Evolutionary conservation across 352 stramenopile genomes (phyloP).

Genomic region (Thraustotheca clavata): DNA sequence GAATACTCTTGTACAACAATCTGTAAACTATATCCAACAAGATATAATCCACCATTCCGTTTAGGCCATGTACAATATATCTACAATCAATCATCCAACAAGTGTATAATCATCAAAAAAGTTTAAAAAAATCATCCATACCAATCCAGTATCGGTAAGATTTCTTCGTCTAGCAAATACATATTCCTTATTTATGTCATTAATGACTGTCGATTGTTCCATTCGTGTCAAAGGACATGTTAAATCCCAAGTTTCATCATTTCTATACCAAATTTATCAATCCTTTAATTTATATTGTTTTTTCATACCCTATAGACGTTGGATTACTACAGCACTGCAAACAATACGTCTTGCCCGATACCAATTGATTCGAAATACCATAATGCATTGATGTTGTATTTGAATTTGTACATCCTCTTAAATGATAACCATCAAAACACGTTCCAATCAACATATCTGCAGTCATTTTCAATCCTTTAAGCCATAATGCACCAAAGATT

Average conservation of each 20-base stretch:
- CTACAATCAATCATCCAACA: too few relatives aligned
- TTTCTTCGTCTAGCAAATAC: conserved; percentile 52
- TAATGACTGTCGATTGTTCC: conserved; percentile 57
- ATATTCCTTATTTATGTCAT: conserved; percentile 37
- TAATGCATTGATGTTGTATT: conserved; percentile 9
- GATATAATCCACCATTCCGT: conserved; percentile 39
- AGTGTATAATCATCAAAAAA: too few relatives aligned
- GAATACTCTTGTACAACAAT: conserved; percentile 49
- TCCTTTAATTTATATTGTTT: conserved; percentile 6
- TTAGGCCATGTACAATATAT: conserved; percentile 38
- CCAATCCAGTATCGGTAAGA: conserved; percentile 36
- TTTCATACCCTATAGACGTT: conserved; percentile 27
- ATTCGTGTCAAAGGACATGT: conserved; percentile 56
- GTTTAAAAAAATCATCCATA: conserved; percentile 25
- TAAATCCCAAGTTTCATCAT: conserved; percentile 72
- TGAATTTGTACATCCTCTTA: background rate
- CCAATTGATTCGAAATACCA: conserved; percentile 18
- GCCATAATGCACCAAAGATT: conserved; percentile 18
- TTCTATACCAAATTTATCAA: conserved; percentile 16
- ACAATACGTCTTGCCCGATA: conserved; percentile 31
- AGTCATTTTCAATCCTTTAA: conserved; percentile 13
- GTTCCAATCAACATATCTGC: conserved; percentile 2
- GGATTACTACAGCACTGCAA: conserved; percentile 67
- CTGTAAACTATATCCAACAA: conserved; percentile 46
- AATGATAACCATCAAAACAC: conserved; percentile 13